Base-by-base conservation (phyloP, 2,329 filamentous ascomycete species). In the Exophiala sideris region DNA sequence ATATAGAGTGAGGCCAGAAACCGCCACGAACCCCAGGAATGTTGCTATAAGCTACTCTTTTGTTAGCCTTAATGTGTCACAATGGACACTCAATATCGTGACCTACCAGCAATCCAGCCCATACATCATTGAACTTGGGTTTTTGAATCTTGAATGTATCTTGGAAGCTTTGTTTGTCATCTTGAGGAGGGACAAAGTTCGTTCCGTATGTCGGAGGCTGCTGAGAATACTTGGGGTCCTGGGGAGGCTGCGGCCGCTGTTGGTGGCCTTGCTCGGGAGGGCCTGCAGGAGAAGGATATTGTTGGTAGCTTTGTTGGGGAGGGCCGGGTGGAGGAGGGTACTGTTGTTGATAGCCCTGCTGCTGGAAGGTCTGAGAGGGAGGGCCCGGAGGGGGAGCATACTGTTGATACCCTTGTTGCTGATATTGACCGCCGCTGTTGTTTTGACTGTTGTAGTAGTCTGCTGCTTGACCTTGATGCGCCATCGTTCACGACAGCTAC, bases 71-170 rank as follows among this genome's bases (percentile, higher is more conserved):
- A 38, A 35, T 16, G 9, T 48, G n/a, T 36, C 36, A 5, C 9
- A 21, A 45, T 11, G 70, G 16, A 18, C 16, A 18, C 16, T 18
- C 16, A 12, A 14, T 39, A 35, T 46, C 2, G 44, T 45, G 20
- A 49, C 78, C 12, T 70, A 88, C 85, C 66, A 96, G 74, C 38
- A 95, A 74, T 3, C 87, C 91, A 3, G 91, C 91, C 92, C 91
- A 96, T 21, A 88, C 68, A 68, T 97, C 92, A 66, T 96, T 89
- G 73, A 81, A 96, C 70, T 92, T 95, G n/a, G 90, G 90, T 59
- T 77, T 85, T 48, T 89, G 82, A 48, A 96, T 71, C 71, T 86
- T 86, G 77, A 97, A 96, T 1, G 85, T 82, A 66, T 96, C 81
- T 16, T 92, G 84, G 67, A 95, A 96, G 12, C 67, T 74, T 42